These are phyloP conservation scores for Phallus indusiatus DNA, from an alignment of 768 basidiomycete genomes.

Conservation along the genomic window DNA sequence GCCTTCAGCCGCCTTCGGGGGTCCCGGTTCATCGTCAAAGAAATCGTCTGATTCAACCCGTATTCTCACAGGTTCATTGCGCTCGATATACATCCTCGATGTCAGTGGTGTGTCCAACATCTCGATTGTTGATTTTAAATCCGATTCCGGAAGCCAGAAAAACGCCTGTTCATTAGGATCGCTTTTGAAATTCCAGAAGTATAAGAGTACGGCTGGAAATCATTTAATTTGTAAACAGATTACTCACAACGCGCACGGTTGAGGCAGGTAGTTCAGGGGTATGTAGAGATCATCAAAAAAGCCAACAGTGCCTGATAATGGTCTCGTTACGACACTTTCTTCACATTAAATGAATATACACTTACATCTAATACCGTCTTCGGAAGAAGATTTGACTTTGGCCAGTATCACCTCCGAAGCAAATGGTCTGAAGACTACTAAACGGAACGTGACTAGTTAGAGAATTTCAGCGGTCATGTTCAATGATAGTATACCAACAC, in stretches of 20 bases:
- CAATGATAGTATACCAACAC: background rate
- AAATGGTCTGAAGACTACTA: slow-evolving; percentile 86
- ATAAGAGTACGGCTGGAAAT: background rate
- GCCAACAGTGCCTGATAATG: slow-evolving; percentile 59
- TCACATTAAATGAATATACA: slow-evolving; percentile 7
- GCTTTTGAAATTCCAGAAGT: slow-evolving; percentile 27
- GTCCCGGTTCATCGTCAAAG: slow-evolving; percentile 79
- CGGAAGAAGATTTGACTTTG: slow-evolving; percentile 79
- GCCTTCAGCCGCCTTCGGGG: slow-evolving; percentile 65
- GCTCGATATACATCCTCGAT: slow-evolving; percentile 75
- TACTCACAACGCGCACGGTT: slow-evolving; percentile 69
- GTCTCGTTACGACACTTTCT: background rate
- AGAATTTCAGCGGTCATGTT: background rate
- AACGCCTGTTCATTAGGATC: slow-evolving; percentile 76
- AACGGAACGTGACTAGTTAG: slow-evolving; percentile 65
- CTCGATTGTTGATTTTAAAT: slow-evolving; percentile 42
- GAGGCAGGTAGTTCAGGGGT: slow-evolving; percentile 68
- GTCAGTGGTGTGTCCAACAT: slow-evolving; percentile 58
- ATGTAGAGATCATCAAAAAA: slow-evolving; percentile 96
- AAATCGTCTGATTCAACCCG: slow-evolving; percentile 78
- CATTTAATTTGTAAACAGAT: background rate
- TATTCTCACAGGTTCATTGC: slow-evolving; percentile 64
- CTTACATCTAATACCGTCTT: slow-evolving; percentile 77
- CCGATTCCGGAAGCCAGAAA: slow-evolving; percentile 58
- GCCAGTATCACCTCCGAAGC: slow-evolving; percentile 82